Evolutionary conservation across 495 filamentous ascomycete species (phyloP).

Genomic region (Penicillium desertorum): DNA sequence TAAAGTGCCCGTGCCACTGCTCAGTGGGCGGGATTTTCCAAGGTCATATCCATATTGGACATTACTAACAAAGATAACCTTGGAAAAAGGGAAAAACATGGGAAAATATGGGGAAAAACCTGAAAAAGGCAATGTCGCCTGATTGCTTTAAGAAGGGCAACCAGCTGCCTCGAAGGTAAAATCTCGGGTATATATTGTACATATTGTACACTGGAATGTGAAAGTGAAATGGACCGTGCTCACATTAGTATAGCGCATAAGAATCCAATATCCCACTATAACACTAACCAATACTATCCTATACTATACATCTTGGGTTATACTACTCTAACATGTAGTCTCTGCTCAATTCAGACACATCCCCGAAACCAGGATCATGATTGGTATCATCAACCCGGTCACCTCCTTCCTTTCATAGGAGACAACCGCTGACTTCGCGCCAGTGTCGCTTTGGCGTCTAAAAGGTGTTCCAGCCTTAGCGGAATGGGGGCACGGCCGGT

Average conservation of each 20-base stretch:
- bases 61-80: no score
- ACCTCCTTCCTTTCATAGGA: background rate
- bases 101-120: background rate
- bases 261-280: background rate
- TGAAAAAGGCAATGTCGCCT: background rate
- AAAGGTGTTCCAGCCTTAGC: conserved; percentile 19
- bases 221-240: conserved; percentile 3
- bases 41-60: no score
- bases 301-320: no score
- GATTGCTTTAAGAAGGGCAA: conserved; percentile 1
- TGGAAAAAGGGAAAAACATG: no score
- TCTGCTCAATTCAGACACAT: background rate
- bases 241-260: no score
- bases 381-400: background rate
- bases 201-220: background rate
- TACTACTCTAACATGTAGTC: no score
- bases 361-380: background rate
- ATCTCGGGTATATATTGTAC: no score
- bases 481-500: conserved; percentile 14
- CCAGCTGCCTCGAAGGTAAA: conserved; percentile 7
- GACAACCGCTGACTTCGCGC: conserved; percentile 18
- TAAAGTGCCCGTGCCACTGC: conserved; percentile 21
- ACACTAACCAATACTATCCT: no score
- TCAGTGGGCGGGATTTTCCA: conserved; percentile 1
- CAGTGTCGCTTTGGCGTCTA: conserved; percentile 32